Conservation (phyloP, 1,139 yeast species). For the Geotrichum carabidarum region DNA sequence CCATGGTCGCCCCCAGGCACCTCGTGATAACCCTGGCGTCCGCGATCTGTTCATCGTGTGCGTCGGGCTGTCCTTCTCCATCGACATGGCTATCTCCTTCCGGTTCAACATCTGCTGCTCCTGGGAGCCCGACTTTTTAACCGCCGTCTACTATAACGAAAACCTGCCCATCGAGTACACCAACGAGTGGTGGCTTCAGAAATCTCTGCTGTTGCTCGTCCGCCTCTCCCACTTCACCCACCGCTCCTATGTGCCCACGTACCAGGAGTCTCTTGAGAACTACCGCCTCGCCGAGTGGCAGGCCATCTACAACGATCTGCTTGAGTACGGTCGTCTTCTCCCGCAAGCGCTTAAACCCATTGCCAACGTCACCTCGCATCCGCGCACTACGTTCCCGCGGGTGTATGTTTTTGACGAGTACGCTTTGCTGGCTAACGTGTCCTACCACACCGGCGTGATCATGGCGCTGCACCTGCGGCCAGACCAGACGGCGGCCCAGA, state of each 20-base stretch:
- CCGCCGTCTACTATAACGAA: slow-evolving; percentile 8
- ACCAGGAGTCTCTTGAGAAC: slow-evolving; percentile 9
- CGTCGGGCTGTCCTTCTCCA: slow-evolving; percentile 12
- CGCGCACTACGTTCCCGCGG: slow-evolving; percentile 2
- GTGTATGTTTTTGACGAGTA: slow-evolving; percentile 13
- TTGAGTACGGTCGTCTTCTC: slow-evolving; percentile 11
- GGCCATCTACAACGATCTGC: slow-evolving; percentile 11
- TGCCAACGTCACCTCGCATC: slow-evolving; percentile 7
- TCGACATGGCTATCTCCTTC: slow-evolving; percentile 13
- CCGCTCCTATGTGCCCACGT: slow-evolving; percentile 9
- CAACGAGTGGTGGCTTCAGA: slow-evolving; percentile 18
- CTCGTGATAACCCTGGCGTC: neutral
- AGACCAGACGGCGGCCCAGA: slow-evolving; percentile 8
- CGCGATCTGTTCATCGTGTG: slow-evolving; percentile 11
- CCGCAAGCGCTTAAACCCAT: slow-evolving; percentile 18
- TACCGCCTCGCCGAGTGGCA: slow-evolving; percentile 12
- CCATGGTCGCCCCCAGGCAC: slow-evolving; percentile 5
- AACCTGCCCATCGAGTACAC: slow-evolving; percentile 13
- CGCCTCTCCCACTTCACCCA: slow-evolving; percentile 14
- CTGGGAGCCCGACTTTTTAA: slow-evolving; percentile 13
- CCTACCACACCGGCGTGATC: slow-evolving; percentile 16
- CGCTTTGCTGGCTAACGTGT: slow-evolving; percentile 11
- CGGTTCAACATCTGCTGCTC: slow-evolving; percentile 10
- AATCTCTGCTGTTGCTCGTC: slow-evolving; percentile 7
- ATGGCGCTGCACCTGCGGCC: slow-evolving; percentile 11